Percentiles rank a stretch among this genome's conserved stretches.
phyloP scores from a whole-genome alignment of 192 early-diverging fungal species.

The Coemansia sp. region DNA sequence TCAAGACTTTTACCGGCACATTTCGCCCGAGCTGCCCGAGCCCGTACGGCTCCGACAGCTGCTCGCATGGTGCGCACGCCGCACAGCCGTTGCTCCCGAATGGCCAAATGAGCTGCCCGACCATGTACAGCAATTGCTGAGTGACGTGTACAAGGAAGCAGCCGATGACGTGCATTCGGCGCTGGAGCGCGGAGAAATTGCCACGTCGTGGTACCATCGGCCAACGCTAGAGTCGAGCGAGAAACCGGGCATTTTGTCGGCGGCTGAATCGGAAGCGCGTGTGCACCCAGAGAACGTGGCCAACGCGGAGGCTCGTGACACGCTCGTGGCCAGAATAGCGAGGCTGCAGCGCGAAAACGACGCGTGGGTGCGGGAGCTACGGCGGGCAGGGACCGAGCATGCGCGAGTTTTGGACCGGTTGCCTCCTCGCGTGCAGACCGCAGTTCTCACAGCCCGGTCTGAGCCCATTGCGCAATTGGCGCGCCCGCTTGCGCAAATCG shows the following conservation, averaged over 20 bases:
- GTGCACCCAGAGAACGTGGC: conserved; percentile 46
- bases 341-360: conserved; percentile 25
- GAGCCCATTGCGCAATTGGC: conserved; percentile 17
- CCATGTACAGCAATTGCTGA: conserved; percentile 18
- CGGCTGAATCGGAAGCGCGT: conserved; percentile 6
- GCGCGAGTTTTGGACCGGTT: conserved; percentile 32
- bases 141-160: conserved; percentile 34
- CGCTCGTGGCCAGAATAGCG: conserved; percentile 21
- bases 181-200: conserved; percentile 44
- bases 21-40: conserved; percentile 65
- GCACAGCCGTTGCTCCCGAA: conserved; percentile 2
- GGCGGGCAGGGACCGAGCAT: conserved; percentile 34
- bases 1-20: conserved; percentile 66
- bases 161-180: conserved; percentile 49
- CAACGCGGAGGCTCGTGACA: conserved; percentile 29
- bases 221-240: background rate
- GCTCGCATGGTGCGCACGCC: conserved; percentile 65
- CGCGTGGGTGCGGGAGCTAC: conserved; percentile 43
- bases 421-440: conserved; percentile 26
- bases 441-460: background rate
- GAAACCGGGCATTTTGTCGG: too few relatives aligned
- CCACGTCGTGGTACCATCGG: conserved; percentile 54
- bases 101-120: conserved; percentile 32
- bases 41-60: conserved; percentile 68
- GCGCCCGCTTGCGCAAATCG: conserved; percentile 3